A percentile compares a stretch with the other conserved stretches of the same genome.
Evolutionary conservation across 2,329 filamentous ascomycete genomes (phyloP).

Genomic region (Aspergillus amoenus): DNA sequence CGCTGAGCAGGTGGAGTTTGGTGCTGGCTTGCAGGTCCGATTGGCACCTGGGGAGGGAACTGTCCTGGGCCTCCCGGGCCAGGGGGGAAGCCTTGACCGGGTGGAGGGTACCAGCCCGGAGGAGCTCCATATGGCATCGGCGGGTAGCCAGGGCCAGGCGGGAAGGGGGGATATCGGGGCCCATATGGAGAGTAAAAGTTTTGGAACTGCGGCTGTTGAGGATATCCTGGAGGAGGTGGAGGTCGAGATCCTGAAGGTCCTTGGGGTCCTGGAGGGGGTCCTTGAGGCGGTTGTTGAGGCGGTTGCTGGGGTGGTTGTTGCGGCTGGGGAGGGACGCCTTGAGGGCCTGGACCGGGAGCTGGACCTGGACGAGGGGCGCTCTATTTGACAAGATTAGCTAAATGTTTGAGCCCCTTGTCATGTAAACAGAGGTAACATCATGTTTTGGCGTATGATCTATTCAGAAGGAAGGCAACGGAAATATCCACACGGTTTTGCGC

Average conservation of each 20-base stretch:
- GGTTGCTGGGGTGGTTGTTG: no score
- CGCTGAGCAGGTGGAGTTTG: slow-evolving; percentile 37
- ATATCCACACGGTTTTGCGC: slow-evolving; percentile 93
- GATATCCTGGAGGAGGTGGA: slow-evolving; percentile 39
- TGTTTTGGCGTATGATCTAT: slow-evolving; percentile 34
- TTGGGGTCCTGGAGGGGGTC: slow-evolving; percentile 46
- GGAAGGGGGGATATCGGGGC: slow-evolving; percentile 51
- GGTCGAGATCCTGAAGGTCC: slow-evolving; percentile 32
- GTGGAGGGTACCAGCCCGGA: slow-evolving; percentile 73
- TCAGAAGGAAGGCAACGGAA: slow-evolving; percentile 99
- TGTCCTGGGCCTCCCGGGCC: slow-evolving; percentile 62
- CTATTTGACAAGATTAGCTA: slow-evolving; percentile 33
- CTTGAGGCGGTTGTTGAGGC: slow-evolving; percentile 5
- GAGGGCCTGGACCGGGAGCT: not conserved
- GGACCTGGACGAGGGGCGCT: slow-evolving; percentile 44
- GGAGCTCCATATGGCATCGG: slow-evolving; percentile 77
- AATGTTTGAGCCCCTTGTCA: not conserved
- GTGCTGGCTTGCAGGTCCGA: slow-evolving; percentile 55
- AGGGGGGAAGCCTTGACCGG: slow-evolving; percentile 72
- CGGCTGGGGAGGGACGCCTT: slow-evolving; percentile 9
- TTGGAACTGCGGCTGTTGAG: slow-evolving; percentile 44
- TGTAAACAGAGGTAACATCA: slow-evolving; percentile 9
- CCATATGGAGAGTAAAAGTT: slow-evolving; percentile 48
- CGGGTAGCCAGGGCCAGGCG: slow-evolving; percentile 64
- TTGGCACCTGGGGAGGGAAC: slow-evolving; percentile 62